Percentiles rank a stretch among this genome's conserved stretches.
phyloP scores from a whole-genome alignment of 2,329 filamentous ascomycete genomes.

The Calonectria henricotiae region DNA sequence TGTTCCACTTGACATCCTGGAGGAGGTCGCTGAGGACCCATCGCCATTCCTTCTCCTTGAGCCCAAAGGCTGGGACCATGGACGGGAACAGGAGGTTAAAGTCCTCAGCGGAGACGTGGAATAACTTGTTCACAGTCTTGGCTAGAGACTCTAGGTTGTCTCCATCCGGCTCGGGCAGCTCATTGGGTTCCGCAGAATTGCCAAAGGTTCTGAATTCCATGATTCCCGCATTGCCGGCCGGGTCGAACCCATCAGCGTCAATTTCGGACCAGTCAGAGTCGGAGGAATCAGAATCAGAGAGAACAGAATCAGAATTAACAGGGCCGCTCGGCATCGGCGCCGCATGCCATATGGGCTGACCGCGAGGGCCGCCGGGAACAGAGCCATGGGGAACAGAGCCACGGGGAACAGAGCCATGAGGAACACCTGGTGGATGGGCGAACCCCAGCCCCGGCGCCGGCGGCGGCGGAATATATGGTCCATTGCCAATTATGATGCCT shows the following conservation, averaged over 20 bases:
- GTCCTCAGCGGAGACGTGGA: background rate
- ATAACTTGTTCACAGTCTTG: background rate
- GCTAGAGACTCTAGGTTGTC: background rate
- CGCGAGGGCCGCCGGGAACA: too few relatives aligned
- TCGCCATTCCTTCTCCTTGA: slow-evolving; percentile 22
- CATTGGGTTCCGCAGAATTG: background rate
- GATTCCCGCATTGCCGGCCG: slow-evolving; percentile 1
- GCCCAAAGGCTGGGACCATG: slow-evolving; percentile 21
- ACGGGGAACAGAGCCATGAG: background rate
- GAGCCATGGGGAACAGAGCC: background rate
- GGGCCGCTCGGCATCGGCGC: background rate
- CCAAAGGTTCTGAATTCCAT: slow-evolving; percentile 25
- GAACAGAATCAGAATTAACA: background rate
- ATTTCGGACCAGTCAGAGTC: slow-evolving; percentile 16
- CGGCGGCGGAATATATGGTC: background rate
- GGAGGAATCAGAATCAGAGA: background rate
- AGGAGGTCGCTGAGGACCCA: slow-evolving; percentile 31
- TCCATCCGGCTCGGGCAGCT: background rate
- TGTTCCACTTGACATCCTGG: slow-evolving; percentile 23
- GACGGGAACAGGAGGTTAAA: slow-evolving; percentile 25
- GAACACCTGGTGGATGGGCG: background rate
- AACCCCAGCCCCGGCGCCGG: background rate
- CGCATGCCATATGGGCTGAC: too few relatives aligned
- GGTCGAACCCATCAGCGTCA: slow-evolving; percentile 4
- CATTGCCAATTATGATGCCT: slow-evolving; percentile 2